Evolutionary conservation across 192 early-diverging fungal species (phyloP).

Genomic region (Podila horticola): DNA sequence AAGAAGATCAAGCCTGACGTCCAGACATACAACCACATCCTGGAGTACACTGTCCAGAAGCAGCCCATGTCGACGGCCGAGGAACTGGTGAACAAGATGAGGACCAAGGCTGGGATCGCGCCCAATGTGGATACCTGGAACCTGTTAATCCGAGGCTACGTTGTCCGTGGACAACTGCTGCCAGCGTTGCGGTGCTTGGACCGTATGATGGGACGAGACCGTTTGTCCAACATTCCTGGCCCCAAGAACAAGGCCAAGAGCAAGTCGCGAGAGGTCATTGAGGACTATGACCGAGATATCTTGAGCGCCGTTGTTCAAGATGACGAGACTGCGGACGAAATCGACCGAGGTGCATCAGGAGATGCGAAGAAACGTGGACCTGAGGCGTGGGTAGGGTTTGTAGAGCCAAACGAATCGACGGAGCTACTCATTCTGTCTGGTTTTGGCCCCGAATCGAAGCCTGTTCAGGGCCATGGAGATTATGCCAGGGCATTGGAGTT

Average conservation of each 20-base stretch:
- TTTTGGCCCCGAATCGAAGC: constrained; percentile 34
- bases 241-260: constrained; percentile 3
- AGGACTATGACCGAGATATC: constrained; percentile 29
- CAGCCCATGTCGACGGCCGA: constrained; percentile 32
- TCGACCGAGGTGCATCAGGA: not conserved
- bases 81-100: constrained; percentile 25
- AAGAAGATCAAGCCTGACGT: constrained; percentile 35
- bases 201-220: constrained; percentile 16
- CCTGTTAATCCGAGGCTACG: constrained; percentile 32
- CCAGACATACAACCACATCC: constrained; percentile 39
- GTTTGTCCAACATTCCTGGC: not conserved
- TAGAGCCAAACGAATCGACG: constrained; percentile 25
- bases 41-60: constrained; percentile 23
- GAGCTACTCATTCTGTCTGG: constrained; percentile 28
- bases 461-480: constrained; percentile 27
- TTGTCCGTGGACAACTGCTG: constrained; percentile 25
- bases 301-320: constrained; percentile 17
- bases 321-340: not conserved
- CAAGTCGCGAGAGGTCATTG: constrained; percentile 29
- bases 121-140: constrained; percentile 40
- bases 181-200: constrained; percentile 27
- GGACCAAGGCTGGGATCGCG: constrained; percentile 12
- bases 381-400: not conserved
- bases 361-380: not conserved
- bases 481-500: constrained; percentile 29